A percentile compares a stretch with the other conserved stretches of the same genome.
Evolutionary conservation across 1,139 yeast genomes (phyloP).

Genomic region (Ogataea hybrid): DNA sequence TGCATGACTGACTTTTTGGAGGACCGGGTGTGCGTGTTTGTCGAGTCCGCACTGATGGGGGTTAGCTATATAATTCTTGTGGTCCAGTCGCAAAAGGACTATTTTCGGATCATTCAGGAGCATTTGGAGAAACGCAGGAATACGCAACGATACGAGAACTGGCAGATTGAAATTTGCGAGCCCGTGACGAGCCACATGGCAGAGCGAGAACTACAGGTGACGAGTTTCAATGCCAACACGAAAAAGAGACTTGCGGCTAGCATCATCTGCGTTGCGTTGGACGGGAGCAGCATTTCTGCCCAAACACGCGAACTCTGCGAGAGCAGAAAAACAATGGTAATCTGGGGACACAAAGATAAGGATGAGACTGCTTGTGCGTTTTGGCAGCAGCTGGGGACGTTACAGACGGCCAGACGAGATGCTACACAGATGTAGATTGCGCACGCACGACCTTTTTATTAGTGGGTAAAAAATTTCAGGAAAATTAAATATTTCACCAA

Average conservation of each 20-base stretch:
- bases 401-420: too few relatives aligned
- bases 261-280: not conserved
- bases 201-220: not conserved
- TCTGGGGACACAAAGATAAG: not conserved
- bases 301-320: not conserved
- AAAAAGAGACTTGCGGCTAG: not conserved
- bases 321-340: not conserved
- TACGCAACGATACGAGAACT: conserved; percentile 8
- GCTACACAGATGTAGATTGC: not conserved
- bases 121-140: conserved; percentile 2
- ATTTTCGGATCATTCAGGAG: conserved; percentile 4
- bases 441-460: conserved; percentile 8
- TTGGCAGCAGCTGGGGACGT: too few relatives aligned
- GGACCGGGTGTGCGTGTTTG: conserved; percentile 11
- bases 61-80: conserved; percentile 11
- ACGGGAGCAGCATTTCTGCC: not conserved
- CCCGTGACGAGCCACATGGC: not conserved
- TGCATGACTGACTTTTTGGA: not conserved
- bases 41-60: conserved; percentile 15
- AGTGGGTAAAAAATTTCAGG: conserved; percentile 9
- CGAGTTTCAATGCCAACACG: not conserved
- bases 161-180: conserved; percentile 5
- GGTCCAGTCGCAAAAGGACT: not conserved
- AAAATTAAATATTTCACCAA: conserved; percentile 8
- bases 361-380: not conserved